phyloP scores from a whole-genome alignment of 2,329 filamentous ascomycete genomes.

The Colletotrichum cereale region DNA sequence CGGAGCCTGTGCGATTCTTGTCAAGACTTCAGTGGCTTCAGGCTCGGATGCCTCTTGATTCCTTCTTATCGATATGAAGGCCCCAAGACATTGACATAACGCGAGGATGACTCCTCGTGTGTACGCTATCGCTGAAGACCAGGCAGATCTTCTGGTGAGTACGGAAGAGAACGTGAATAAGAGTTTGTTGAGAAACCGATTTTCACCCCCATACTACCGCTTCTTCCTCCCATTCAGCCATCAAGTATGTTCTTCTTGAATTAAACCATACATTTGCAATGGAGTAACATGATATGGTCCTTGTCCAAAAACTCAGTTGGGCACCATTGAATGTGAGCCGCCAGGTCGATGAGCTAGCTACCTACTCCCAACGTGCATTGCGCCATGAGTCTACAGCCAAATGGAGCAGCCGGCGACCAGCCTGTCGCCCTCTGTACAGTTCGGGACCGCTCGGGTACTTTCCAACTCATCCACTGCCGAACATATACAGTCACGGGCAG shows the following conservation, averaged over 20 bases:
- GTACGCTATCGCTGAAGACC: background rate
- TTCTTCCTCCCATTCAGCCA: background rate
- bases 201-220: background rate
- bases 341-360: no score
- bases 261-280: background rate
- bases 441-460: constrained; percentile 2
- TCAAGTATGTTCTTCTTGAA: background rate
- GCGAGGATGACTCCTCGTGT: background rate
- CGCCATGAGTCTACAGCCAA: background rate
- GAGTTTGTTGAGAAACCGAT: background rate
- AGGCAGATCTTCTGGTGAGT: background rate
- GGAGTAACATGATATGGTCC: background rate
- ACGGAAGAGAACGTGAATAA: background rate
- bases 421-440: background rate
- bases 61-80: background rate
- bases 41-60: background rate
- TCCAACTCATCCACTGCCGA: background rate
- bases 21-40: background rate
- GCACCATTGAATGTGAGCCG: background rate
- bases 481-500: background rate
- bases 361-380: background rate
- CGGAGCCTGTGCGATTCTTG: background rate
- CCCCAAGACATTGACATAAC: background rate
- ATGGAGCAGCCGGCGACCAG: background rate
- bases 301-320: background rate